Percentiles rank a stretch among this genome's conserved stretches.
These are phyloP conservation scores for Fusarium miscanthi DNA, from an alignment of 2,329 filamentous ascomycete species.

Conservation along the genomic window DNA sequence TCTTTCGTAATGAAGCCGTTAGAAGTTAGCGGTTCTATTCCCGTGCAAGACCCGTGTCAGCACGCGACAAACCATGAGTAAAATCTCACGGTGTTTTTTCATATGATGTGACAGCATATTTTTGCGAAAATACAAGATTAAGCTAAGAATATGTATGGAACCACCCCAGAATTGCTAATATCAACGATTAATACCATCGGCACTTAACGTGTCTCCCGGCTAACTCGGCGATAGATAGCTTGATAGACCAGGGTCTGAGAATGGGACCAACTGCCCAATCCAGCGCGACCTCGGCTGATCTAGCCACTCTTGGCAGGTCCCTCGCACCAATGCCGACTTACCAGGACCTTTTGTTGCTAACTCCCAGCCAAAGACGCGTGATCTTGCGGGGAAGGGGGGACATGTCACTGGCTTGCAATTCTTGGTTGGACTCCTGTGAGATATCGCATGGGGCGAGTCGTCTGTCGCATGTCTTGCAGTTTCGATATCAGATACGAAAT, in stretches of 20 bases:
- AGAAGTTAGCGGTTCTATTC: neutral
- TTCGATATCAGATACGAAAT: constrained; percentile 13
- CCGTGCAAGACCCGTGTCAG: neutral
- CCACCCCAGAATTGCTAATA: neutral
- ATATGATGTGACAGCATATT: neutral
- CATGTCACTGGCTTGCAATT: constrained; percentile 19
- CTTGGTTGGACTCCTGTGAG: neutral
- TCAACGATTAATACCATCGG: neutral
- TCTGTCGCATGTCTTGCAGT: neutral
- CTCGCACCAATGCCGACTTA: neutral
- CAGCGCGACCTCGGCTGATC: neutral
- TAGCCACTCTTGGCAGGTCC: constrained; percentile 16
- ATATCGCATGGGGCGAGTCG: neutral
- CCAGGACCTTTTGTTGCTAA: constrained; percentile 15
- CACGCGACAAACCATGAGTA: neutral
- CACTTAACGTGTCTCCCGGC: neutral
- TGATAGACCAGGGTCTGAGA: neutral
- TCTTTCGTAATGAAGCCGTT: neutral
- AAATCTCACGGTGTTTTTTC: neutral
- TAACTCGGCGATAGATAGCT: constrained; percentile 16
- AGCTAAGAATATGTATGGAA: neutral
- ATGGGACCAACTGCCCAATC: constrained; percentile 5
- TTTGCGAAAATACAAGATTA: neutral
- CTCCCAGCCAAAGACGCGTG: neutral
- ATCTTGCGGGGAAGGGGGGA: constrained; percentile 2